Percentiles rank a stretch among this genome's conserved stretches.
Conservation (phyloP, 257 asterid species). For the Verbascum thapsus region DNA sequence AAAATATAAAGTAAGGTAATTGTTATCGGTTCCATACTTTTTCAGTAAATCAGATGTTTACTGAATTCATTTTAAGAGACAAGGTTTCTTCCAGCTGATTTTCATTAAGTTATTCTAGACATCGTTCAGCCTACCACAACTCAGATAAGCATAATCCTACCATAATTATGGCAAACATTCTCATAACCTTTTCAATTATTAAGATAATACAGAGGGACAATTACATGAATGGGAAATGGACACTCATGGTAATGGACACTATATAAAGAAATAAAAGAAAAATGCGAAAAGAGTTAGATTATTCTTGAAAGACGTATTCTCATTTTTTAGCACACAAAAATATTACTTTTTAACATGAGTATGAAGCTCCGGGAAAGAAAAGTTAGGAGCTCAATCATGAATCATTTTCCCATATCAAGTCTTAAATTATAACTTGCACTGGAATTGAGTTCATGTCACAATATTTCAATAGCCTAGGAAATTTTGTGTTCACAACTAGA, state of each 20-base stretch:
- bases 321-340: no score
- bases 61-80: neutral
- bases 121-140: neutral
- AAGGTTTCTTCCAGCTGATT: neutral
- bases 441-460: neutral
- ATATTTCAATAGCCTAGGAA: neutral
- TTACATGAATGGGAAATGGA: neutral
- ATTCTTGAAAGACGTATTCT: no score
- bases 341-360: no score
- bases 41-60: neutral
- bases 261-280: neutral
- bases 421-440: neutral
- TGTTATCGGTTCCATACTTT: neutral
- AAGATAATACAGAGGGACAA: neutral
- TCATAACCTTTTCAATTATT: neutral
- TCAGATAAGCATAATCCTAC: neutral
- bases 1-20: neutral
- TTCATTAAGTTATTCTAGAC: constrained; percentile 10
- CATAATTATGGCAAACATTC: neutral
- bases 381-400: constrained; percentile 10
- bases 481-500: neutral
- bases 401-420: neutral
- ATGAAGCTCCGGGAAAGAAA: no score
- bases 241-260: neutral
- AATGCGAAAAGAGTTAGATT: neutral